Conservation (phyloP, 176 grass and related monocot species). For the Oryza meridionalis region DNA sequence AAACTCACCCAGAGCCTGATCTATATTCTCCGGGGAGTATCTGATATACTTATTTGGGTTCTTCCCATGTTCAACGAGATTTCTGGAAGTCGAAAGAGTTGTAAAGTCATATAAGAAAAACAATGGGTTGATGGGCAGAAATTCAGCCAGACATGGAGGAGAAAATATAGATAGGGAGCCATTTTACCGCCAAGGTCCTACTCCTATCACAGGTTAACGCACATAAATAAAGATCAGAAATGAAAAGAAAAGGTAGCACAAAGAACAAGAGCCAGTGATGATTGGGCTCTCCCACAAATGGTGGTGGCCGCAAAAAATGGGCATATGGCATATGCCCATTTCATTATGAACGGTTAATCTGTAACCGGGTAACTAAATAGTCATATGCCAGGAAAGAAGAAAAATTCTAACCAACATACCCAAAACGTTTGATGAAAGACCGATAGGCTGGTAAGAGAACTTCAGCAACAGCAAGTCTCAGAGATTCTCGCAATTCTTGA, state of each 20-base stretch:
- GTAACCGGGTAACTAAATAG: conserved; percentile 22
- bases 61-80: conserved; percentile 62
- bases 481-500: conserved; percentile 71
- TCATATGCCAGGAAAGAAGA: background rate
- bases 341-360: background rate
- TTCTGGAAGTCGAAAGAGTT: conserved; percentile 43
- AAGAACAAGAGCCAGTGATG: background rate
- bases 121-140: conserved; percentile 12
- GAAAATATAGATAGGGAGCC: background rate
- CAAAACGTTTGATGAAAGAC: conserved; percentile 70
- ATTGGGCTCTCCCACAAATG: background rate
- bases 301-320: background rate
- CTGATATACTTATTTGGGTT: conserved; percentile 73
- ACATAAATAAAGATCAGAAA: conserved; percentile 2
- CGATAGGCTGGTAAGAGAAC: conserved; percentile 76
- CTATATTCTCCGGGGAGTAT: conserved; percentile 59
- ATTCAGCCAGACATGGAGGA: background rate
- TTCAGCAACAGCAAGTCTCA: conserved; percentile 79
- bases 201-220: background rate
- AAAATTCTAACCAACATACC: conserved; percentile 51
- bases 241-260: background rate
- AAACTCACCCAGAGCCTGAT: conserved; percentile 61
- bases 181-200: background rate
- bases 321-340: background rate
- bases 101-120: conserved; percentile 21